These are phyloP conservation scores for apple (Malus domestica) DNA, from an alignment of 306 rosid genomes.

Conservation along the genomic window ASM211411v1 NC_041795.1:17811001-17811500, in stretches of 20 bases:
- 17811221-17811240: neutral
- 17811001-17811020: neutral
- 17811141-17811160: conserved; percentile 41
- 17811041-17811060: conserved; percentile 34
- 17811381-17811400: too few species aligned
- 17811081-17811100: conserved; percentile 68
- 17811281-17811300: neutral
- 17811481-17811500: too few species aligned
- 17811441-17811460: too few species aligned
- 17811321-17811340: too few species aligned
- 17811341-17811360: neutral
- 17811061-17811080: conserved; percentile 53
- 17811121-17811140: conserved; percentile 52
- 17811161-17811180: conserved; percentile 59
- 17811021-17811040: neutral
- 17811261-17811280: neutral
- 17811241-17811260: neutral
- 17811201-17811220: neutral
- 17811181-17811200: conserved; percentile 49
- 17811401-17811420: too few species aligned
- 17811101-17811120: conserved; percentile 50
- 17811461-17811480: too few species aligned
- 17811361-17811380: neutral
- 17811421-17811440: too few species aligned
- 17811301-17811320: neutral